Conservation (phyloP, 1,284 basidiomycete genomes). For the Stygiomarasmius scandens region DNA sequence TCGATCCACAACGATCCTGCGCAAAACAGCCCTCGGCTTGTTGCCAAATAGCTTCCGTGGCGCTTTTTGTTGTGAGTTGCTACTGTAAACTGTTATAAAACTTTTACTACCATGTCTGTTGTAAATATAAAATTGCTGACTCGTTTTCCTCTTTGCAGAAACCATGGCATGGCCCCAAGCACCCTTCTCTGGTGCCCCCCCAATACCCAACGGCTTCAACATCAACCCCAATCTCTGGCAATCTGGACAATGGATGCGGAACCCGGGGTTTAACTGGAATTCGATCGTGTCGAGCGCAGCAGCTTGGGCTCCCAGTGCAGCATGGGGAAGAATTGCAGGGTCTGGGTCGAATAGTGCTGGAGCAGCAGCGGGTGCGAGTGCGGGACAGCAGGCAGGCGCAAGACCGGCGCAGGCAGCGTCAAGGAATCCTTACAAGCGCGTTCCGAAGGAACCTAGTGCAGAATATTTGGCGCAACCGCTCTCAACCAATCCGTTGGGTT, state of each 20-base stretch:
- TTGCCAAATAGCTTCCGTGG: too few relatives aligned
- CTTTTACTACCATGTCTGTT: too few relatives aligned
- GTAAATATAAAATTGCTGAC: background rate
- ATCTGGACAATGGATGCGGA: constrained; percentile 49
- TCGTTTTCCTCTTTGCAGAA: background rate
- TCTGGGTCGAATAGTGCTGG: constrained; percentile 12
- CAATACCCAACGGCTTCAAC: constrained; percentile 44
- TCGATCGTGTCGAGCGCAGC: constrained; percentile 21
- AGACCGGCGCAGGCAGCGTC: constrained; percentile 29
- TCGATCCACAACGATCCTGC: too few relatives aligned
- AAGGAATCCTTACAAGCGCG: constrained; percentile 65
- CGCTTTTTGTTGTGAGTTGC: too few relatives aligned
- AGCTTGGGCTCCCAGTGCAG: constrained; percentile 24
- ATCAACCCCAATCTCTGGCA: constrained; percentile 49
- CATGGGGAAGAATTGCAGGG: too few relatives aligned
- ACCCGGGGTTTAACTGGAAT: constrained; percentile 42
- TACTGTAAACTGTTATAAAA: background rate
- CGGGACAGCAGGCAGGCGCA: constrained; percentile 13
- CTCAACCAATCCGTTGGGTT: constrained; percentile 62
- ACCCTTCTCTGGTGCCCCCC: constrained; percentile 47
- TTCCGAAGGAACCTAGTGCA: constrained; percentile 56
- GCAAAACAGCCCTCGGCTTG: too few relatives aligned
- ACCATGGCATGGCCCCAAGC: constrained; percentile 15
- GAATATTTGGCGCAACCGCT: constrained; percentile 63
- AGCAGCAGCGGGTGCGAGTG: constrained; percentile 19